Evolutionary conservation across 371 early-diverging fungal species (phyloP), one percentile per base, ranked within the genome.

Genomic region (Rhizopus microsporus): DNA sequence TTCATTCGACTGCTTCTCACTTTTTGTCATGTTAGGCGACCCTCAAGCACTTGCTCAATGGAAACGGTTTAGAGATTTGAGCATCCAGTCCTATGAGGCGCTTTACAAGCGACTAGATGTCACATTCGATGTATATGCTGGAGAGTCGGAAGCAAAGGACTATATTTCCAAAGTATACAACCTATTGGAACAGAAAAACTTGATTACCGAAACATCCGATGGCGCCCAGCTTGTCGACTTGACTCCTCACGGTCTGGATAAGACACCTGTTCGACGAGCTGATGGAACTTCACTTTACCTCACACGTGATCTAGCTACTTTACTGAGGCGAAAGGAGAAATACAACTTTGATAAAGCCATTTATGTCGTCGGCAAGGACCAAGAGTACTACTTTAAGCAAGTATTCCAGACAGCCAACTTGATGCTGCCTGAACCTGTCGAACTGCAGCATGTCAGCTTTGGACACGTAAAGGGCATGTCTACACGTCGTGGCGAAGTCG

Each of bases 401-500:
- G 82, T 99, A 6, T 98, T 98, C 75, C 87, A 88, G 68, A 90
- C 92, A 39, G 67, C 93, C 23, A 86, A 91, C 53, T 73, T 89
- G 51, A 66, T 66, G 42, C 5, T 10, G 7, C 23, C 30, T 15
- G 3, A 45, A 23, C 2, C 16, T 13, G 46, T 44, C 8, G 33
- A 70, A 90, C 9, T 70, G 43, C 3, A 65, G 39, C 99, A 99
- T 77, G 83, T 97, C 55, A 82, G 81, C 30, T 99, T 94, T 72
- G 99, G 99, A 13, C 81, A 94, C 64, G 93, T 99, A 35, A 86
- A 89, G 35, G 93, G 95, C 60, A 97, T 99, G 97, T 93, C 91
- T 30, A 99, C 99, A 7, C 86, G 99, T 49, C 90, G 88, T 60
- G 99, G 99, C 13, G 92, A 86, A 0, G 99, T 90, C 3, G 93